These are phyloP conservation scores for Yarrowia phangngaensis DNA, from an alignment of 805 yeast species.

Conservation along the genomic window DNA sequence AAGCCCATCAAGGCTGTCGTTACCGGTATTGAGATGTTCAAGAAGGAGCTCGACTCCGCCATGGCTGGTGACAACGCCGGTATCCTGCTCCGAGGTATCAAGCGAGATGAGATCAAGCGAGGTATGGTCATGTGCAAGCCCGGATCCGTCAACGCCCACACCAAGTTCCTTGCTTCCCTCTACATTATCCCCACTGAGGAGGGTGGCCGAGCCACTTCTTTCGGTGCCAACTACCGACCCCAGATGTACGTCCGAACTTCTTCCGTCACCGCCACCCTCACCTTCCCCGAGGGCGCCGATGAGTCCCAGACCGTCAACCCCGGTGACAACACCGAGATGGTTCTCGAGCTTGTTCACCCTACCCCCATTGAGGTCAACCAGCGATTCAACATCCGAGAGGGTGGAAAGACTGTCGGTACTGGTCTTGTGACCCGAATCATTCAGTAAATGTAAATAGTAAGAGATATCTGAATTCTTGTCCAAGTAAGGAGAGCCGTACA, in stretches of 20 bases:
- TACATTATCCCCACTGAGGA: constrained; percentile 93
- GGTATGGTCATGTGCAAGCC: constrained; percentile 98
- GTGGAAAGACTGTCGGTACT: constrained; percentile 98
- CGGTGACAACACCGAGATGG: constrained; percentile 98
- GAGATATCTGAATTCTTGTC: constrained; percentile 19
- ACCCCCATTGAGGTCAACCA: constrained; percentile 94
- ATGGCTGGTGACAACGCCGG: constrained; percentile 99
- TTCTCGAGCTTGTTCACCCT: constrained; percentile 81
- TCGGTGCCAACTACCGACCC: constrained; percentile 96
- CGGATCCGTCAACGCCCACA: constrained; percentile 86
- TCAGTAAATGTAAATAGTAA: constrained; percentile 45
- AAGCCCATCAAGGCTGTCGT: constrained; percentile 88
- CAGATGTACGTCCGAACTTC: constrained; percentile 96
- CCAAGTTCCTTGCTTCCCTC: constrained; percentile 87
- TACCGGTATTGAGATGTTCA: constrained; percentile 99
- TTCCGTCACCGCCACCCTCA: constrained; percentile 84
- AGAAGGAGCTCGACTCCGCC: constrained; percentile 95
- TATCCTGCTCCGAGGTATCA: constrained; percentile 92
- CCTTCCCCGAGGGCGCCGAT: constrained; percentile 84
- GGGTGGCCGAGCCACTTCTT: constrained; percentile 99
- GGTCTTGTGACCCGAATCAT: constrained; percentile 93
- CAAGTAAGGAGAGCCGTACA: not conserved
- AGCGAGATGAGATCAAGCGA: constrained; percentile 93
- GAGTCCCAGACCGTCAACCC: constrained; percentile 90
- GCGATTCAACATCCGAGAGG: constrained; percentile 99